Evolutionary conservation across 1,284 basidiomycete genomes (phyloP), one percentile per base, ranked within the genome.

Genomic region (Pseudomicrostroma phylloplanum): DNA sequence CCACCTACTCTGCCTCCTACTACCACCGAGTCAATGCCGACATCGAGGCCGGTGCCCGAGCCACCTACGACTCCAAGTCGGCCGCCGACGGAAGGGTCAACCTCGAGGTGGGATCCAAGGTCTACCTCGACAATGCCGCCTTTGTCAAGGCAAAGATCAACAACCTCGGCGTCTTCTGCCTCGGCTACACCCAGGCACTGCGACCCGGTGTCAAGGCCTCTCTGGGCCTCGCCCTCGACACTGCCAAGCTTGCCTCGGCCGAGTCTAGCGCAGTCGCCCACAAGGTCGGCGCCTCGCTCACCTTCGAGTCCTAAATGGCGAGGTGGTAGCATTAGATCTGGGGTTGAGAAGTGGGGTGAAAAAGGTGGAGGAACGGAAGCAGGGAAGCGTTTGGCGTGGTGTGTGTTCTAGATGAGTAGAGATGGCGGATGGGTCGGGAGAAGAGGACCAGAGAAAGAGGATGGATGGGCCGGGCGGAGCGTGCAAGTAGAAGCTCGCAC

Each of bases 71-170:
- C 84, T 86, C 89, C 82, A 94, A 96, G 84, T 85, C 88, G 63
- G 62, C 77, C 56, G 86, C 88, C 69, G 88, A 88, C 81, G 25
- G 25, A 19, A 21, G 21, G n/a, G 90, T 97, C 80, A 86, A 86
- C 69, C 86, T 98, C 77, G 94, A 98, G 83, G 92, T 98, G 70
- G 94, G 94, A 79, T 87, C 91, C 80, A 97, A 97, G 86, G 79
- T 77, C 60, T 89, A 88, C 83, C 87, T 94, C 69, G 92, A 96
- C 83, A 82, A 85, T 61, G 88, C 91, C 73, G 89, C 92, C 23
- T 96, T 91, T 79, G 85, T 96, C 84, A 96, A 99, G 86, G 79
- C 92, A 77, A 98, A 98, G 87, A 94, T 98, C 84, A 96, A 96
- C 88, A 94, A 94, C 84, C 81, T 87, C 69, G 73, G 73, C 67